Conservation (phyloP, 371 early-diverging fungal species). For the Caulochytrium protostelioides region DNA sequence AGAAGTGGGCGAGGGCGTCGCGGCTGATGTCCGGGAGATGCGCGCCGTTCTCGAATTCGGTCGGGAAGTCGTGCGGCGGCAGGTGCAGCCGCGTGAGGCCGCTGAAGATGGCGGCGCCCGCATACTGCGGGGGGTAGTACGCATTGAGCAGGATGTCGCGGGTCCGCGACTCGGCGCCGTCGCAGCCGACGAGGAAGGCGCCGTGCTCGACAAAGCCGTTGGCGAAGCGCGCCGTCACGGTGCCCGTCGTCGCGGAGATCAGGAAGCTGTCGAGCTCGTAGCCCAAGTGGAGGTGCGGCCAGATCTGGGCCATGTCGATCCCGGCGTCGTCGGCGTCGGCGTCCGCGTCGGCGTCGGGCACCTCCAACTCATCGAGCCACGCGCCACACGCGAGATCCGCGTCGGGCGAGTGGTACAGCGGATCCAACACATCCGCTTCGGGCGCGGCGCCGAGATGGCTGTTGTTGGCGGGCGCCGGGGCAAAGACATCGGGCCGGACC, state of each 20-base stretch:
- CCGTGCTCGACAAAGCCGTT: slow-evolving; percentile 14
- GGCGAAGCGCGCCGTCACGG: slow-evolving; percentile 13
- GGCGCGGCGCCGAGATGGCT: too few relatives aligned
- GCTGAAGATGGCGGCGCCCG: slow-evolving; percentile 10
- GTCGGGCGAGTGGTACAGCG: too few relatives aligned
- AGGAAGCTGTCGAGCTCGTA: slow-evolving; percentile 15
- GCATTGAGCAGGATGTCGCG: slow-evolving; percentile 10
- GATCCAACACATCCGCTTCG: too few relatives aligned
- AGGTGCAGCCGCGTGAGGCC: slow-evolving; percentile 14
- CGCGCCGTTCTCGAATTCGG: slow-evolving; percentile 9
- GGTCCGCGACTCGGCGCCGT: slow-evolving; percentile 18
- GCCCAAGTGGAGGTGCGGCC: slow-evolving; percentile 12
- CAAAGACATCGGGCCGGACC: too few relatives aligned
- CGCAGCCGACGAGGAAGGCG: slow-evolving; percentile 20
- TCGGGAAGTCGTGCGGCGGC: slow-evolving; percentile 12
- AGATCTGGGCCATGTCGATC: slow-evolving; percentile 11
- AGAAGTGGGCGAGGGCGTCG: slow-evolving; percentile 10
- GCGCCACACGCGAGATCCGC: too few relatives aligned
- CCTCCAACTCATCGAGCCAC: too few relatives aligned
- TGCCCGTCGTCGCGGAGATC: slow-evolving; percentile 14
- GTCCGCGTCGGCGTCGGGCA: slow-evolving; percentile 8
- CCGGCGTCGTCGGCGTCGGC: slow-evolving; percentile 10
- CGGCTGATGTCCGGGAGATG: slow-evolving; percentile 9
- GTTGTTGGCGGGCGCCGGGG: too few relatives aligned
- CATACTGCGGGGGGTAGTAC: slow-evolving; percentile 8